Percentiles rank a stretch among this genome's conserved stretches.
Conservation (phyloP, 768 basidiomycete genomes). For the Boletus pseudo-olivaceus region DNA sequence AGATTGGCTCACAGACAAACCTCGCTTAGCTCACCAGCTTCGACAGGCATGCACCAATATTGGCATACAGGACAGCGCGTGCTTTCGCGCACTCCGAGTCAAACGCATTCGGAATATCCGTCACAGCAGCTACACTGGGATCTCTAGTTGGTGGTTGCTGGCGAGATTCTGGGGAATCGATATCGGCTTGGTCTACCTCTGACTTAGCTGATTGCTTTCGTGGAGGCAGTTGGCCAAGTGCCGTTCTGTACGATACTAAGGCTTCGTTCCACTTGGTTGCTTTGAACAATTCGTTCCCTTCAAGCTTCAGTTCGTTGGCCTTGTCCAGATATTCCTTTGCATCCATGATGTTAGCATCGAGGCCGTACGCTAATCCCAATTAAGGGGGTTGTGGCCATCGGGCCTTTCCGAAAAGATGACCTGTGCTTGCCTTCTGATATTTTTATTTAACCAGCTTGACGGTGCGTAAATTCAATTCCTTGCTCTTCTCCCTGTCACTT, state of each 20-base stretch:
- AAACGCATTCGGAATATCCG: conserved; percentile 30
- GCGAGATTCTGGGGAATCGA: conserved; percentile 17
- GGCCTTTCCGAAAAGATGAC: not conserved
- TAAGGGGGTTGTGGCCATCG: not conserved
- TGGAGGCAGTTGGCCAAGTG: conserved; percentile 62
- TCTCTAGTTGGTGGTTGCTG: conserved; percentile 11
- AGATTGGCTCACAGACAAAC: not conserved
- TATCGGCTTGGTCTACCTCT: conserved; percentile 17
- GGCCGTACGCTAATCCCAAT: not conserved
- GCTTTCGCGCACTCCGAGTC: conserved; percentile 50
- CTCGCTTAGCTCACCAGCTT: conserved; percentile 56
- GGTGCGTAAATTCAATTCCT: not conserved
- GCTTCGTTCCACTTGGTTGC: conserved; percentile 66
- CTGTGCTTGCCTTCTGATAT: not conserved
- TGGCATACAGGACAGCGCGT: conserved; percentile 77
- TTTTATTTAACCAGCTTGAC: not conserved
- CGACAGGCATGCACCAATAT: conserved; percentile 81
- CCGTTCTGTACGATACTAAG: conserved; percentile 64
- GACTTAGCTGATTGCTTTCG: conserved; percentile 26
- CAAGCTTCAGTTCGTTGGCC: conserved; percentile 63
- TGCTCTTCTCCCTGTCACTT: not conserved
- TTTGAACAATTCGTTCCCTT: conserved; percentile 76
- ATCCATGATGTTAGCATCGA: conserved; percentile 1
- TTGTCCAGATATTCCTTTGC: conserved; percentile 42
- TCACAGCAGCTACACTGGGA: not conserved